Base-by-base conservation (phyloP, 31 red algal genomes). In the Asparagopsis taxiformis region DNA sequence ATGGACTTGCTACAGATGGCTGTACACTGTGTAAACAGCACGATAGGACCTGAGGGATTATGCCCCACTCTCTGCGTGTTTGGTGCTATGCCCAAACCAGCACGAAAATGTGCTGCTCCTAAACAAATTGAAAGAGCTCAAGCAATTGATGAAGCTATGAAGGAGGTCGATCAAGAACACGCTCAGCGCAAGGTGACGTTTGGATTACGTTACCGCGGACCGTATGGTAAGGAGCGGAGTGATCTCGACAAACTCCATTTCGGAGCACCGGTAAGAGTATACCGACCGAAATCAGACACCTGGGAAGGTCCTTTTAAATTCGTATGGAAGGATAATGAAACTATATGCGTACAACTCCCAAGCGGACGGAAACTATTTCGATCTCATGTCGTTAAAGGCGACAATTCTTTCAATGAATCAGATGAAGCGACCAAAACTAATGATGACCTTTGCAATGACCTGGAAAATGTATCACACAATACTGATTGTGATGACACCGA, bases 1-100 rank as follows among this genome's bases (percentile, higher is more conserved):
- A 1, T 53, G 52, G 72, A 77, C n/a, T 71, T 33, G 32, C 51
- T 87, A 4, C 49, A 53, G 0, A 59, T 87, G 41, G 81, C 69
- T 15, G 31, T 60, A 21, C 26, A 74, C 15, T n/a, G n/a, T n/a
- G n/a, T n/a, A n/a, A n/a, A n/a, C n/a, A n/a, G n/a, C n/a, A n/a
- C n/a, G n/a, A n/a, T 77, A 17, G 61, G 71, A 34, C 82, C 72
- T 21, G 71, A 77, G 39, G 71, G 71, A 43, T 31, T 70, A 2
- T 69, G 59, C 41, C 82, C 52, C 15, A 70, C 15, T 1, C 19
- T 74, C 10, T 30, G 58, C 3, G 35, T 75, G 19, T 74, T 55
- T 44, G 68, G 69, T 65, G 5, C 59, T 11, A 35, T 67, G 9
- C 55, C 57, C 3, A 3, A 30, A 10, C 68, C n/a, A 3, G 34